Evolutionary conservation across 129 eudicot genomes (phyloP).

Genomic region (Cynara cardunculus): DNA sequence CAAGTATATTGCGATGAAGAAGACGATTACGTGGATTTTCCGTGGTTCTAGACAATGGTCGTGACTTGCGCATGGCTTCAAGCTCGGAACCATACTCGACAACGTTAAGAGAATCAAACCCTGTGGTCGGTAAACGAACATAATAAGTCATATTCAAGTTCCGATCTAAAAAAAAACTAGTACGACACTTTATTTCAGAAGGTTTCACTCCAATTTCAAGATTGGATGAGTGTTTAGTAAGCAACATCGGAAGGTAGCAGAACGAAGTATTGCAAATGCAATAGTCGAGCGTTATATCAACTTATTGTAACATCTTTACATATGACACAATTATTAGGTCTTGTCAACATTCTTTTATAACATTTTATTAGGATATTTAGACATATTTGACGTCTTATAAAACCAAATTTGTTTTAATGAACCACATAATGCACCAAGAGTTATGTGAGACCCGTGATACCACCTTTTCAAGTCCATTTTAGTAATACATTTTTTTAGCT

Average conservation of each 20-base stretch:
- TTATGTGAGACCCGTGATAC: too few relatives aligned
- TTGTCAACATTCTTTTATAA: too few relatives aligned
- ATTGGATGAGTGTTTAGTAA: too few relatives aligned
- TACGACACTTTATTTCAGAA: not conserved
- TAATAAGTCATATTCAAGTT: not conserved
- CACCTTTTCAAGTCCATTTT: too few relatives aligned
- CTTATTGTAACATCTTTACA: not conserved
- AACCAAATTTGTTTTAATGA: too few relatives aligned
- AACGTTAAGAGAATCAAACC: conserved; percentile 67
- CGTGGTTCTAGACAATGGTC: conserved; percentile 48
- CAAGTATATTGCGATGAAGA: conserved; percentile 64
- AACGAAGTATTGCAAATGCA: too few relatives aligned
- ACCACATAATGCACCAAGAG: too few relatives aligned
- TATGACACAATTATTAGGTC: not conserved
- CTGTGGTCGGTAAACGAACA: conserved; percentile 25
- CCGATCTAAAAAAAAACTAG: not conserved
- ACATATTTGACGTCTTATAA: too few relatives aligned
- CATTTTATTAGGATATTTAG: too few relatives aligned
- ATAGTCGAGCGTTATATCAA: too few relatives aligned
- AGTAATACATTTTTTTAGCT: not conserved
- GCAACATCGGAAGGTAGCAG: too few relatives aligned
- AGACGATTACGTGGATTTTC: conserved; percentile 51
- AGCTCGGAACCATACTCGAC: conserved; percentile 57
- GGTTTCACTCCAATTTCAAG: too few relatives aligned
- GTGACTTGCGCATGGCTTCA: conserved; percentile 54